phyloP scores from a whole-genome alignment of 768 basidiomycete species.

The Pleurotus citrinopileatus region DNA sequence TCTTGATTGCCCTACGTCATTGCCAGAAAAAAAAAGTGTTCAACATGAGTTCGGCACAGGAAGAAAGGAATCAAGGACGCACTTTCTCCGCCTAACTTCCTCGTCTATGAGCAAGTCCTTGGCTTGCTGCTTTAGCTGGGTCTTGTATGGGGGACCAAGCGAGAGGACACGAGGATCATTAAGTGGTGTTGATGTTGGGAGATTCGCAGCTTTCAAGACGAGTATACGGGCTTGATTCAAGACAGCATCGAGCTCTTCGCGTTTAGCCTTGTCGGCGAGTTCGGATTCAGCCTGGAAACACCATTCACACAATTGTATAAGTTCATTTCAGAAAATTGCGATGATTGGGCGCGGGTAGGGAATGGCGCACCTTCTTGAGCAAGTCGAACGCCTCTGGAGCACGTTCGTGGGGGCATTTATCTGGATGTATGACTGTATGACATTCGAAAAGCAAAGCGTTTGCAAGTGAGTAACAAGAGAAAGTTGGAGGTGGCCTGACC shows the following conservation, averaged over 20 bases:
- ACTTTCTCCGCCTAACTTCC: constrained; percentile 84
- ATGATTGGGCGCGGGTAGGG: not conserved
- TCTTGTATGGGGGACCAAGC: constrained; percentile 61
- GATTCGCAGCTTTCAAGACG: constrained; percentile 58
- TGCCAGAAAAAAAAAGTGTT: constrained; percentile 5
- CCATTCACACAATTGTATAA: no score
- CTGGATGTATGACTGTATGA: constrained; percentile 89
- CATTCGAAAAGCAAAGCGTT: constrained; percentile 7
- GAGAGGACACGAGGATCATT: constrained; percentile 55
- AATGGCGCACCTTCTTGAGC: constrained; percentile 84
- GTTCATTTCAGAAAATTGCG: no score
- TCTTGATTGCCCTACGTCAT: constrained; percentile 71
- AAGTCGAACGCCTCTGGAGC: constrained; percentile 93
- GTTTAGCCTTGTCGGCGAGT: constrained; percentile 72
- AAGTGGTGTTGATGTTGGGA: constrained; percentile 59
- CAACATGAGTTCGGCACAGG: constrained; percentile 3
- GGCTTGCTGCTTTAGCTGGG: constrained; percentile 63
- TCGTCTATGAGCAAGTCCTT: constrained; percentile 90
- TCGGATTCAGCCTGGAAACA: constrained; percentile 90
- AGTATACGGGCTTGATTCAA: constrained; percentile 71
- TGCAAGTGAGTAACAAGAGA: constrained; percentile 4
- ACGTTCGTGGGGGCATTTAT: constrained; percentile 87
- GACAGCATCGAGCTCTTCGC: constrained; percentile 78
- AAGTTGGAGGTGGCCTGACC: constrained; percentile 22
- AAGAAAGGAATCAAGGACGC: constrained; percentile 22